Conservation (phyloP, 768 basidiomycete genomes). For the Mycena venus region DNA sequence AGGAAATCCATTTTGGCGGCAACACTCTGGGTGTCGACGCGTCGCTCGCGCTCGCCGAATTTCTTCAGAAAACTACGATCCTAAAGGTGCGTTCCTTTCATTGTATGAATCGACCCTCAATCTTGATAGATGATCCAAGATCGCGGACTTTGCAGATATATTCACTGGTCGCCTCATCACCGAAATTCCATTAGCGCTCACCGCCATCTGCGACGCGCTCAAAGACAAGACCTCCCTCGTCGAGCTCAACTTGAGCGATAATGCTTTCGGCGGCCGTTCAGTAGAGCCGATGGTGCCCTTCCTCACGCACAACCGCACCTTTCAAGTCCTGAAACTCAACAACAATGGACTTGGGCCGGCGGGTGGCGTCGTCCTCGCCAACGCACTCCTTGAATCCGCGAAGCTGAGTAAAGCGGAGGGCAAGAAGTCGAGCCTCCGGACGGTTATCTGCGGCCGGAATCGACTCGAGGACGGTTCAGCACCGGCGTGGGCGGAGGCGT, state of each 20-base stretch:
- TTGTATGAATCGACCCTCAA: background rate
- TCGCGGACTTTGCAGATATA: conserved; percentile 97
- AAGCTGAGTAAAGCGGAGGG: conserved; percentile 74
- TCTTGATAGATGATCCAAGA: conserved; percentile 57
- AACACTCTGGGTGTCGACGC: conserved; percentile 96
- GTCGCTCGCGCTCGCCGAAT: conserved; percentile 84
- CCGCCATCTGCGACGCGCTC: conserved; percentile 90
- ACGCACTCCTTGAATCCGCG: conserved; percentile 86
- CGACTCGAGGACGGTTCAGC: conserved; percentile 95
- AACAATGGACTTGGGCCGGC: conserved; percentile 97
- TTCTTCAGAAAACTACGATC: conserved; percentile 73
- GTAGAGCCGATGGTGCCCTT: conserved; percentile 95
- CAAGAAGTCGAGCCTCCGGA: conserved; percentile 77
- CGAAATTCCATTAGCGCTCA: conserved; percentile 93
- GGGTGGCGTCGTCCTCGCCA: conserved; percentile 88
- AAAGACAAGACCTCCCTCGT: conserved; percentile 83
- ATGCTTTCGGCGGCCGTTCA: conserved; percentile 96
- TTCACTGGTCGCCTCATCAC: conserved; percentile 97
- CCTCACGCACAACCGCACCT: conserved; percentile 83
- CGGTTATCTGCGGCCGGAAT: conserved; percentile 94
- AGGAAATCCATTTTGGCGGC: conserved; percentile 94
- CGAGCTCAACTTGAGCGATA: conserved; percentile 93
- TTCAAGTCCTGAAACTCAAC: conserved; percentile 90
- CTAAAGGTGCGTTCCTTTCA: conserved; percentile 70
- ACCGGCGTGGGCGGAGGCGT: conserved; percentile 86